Percentiles rank a stretch among this genome's conserved stretches.
phyloP scores from a whole-genome alignment of 352 stramenopile species.

The Pythium angustatum region DNA sequence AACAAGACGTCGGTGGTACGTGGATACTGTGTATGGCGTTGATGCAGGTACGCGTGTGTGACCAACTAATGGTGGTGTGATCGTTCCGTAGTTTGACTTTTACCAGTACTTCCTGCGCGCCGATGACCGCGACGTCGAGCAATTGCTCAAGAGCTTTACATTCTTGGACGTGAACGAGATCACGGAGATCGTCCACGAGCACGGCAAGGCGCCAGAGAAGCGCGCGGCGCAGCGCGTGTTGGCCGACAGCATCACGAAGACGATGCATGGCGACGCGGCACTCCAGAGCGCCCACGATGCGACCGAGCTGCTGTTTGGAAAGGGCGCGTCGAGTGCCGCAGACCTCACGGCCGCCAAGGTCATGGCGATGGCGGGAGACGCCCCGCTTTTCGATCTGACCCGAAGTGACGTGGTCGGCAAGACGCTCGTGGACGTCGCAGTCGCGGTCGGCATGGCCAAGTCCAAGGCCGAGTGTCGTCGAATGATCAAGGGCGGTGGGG shows the following conservation, averaged over 20 bases:
- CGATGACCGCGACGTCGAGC: conserved; percentile 92
- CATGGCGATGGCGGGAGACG: conserved; percentile 67
- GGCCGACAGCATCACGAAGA: conserved; percentile 83
- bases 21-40: conserved; percentile 14
- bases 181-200: conserved; percentile 77
- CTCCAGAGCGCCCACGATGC: conserved; percentile 57
- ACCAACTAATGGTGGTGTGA: no score
- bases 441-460: conserved; percentile 83
- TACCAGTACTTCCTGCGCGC: conserved; percentile 92
- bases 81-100: conserved; percentile 94
- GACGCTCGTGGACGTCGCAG: conserved; percentile 90
- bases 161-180: conserved; percentile 95
- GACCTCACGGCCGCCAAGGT: conserved; percentile 70
- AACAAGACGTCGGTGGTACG: conserved; percentile 94
- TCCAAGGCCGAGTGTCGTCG: conserved; percentile 96
- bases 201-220: conserved; percentile 79
- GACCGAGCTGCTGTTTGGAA: conserved; percentile 72
- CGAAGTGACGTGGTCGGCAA: conserved; percentile 67
- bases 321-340: conserved; percentile 38
- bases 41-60: no score
- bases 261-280: conserved; percentile 93
- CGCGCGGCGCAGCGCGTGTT: conserved; percentile 70
- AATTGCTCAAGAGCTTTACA: conserved; percentile 98
- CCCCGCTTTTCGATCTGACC: conserved; percentile 40
- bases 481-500: conserved; percentile 95